Percentiles rank a stretch among this genome's conserved stretches.
Conservation (phyloP, 2,329 filamentous ascomycete species). For the Chalara sp. region DNA sequence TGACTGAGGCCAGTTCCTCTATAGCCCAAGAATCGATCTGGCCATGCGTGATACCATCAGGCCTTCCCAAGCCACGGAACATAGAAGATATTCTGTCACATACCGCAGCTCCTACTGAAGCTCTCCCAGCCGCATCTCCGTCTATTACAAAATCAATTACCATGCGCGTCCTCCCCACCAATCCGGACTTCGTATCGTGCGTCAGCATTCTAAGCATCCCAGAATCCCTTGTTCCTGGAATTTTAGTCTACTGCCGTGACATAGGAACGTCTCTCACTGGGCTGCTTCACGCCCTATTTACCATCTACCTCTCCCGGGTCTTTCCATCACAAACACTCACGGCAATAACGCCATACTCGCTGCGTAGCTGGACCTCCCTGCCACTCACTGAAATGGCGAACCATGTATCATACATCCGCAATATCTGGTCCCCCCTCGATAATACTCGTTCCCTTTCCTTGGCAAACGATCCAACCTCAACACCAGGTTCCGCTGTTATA, state of each 20-base stretch:
- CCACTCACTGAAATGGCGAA: too few relatives aligned
- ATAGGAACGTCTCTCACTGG: constrained; percentile 14
- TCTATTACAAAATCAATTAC: background rate
- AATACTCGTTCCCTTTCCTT: background rate
- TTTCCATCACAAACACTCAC: background rate
- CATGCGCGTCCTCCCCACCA: background rate
- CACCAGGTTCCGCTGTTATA: constrained; percentile 16
- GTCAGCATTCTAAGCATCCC: background rate
- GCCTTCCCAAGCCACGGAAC: background rate
- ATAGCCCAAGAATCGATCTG: background rate
- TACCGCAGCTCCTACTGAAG: background rate
- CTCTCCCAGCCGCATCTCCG: background rate
- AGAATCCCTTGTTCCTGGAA: constrained; percentile 6
- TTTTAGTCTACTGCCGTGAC: constrained; percentile 2
- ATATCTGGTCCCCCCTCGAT: constrained; percentile 1
- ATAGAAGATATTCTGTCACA: background rate
- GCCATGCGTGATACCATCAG: constrained; percentile 7
- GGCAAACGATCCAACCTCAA: constrained; percentile 1
- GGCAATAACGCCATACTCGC: too few relatives aligned
- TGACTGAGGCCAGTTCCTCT: constrained; percentile 1
- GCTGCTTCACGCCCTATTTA: constrained; percentile 15
- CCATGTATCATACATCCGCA: background rate
- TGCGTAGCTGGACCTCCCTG: too few relatives aligned
- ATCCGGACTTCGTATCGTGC: background rate
- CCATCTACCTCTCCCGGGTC: constrained; percentile 10